Percentiles rank a stretch among this genome's conserved stretches.
Conservation (phyloP, 805 yeast species). For the Danielia oregonensis region DNA sequence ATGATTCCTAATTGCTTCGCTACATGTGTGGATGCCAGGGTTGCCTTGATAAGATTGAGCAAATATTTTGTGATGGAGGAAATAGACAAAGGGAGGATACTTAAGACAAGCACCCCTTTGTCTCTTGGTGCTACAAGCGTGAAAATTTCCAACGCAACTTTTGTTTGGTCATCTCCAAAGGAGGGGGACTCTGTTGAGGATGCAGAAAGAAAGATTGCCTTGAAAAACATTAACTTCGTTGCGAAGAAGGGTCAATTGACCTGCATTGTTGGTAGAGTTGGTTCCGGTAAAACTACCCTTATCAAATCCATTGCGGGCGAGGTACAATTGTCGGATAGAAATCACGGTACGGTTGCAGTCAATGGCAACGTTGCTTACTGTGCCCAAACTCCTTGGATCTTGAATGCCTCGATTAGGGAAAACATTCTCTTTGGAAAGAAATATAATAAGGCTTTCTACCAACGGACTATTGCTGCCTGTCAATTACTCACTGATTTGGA, state of each 20-base stretch:
- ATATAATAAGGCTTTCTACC: slow-evolving; percentile 39
- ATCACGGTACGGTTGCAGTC: slow-evolving; percentile 12
- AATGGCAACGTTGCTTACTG: slow-evolving; percentile 55
- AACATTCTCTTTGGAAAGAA: slow-evolving; percentile 50
- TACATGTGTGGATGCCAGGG: slow-evolving; percentile 26
- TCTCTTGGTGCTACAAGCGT: slow-evolving; percentile 29
- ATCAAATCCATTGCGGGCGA: slow-evolving; percentile 55
- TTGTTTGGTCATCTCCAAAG: slow-evolving; percentile 43
- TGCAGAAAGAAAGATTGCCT: slow-evolving; percentile 43
- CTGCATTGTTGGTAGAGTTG: slow-evolving; percentile 66
- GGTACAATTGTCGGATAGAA: slow-evolving; percentile 20
- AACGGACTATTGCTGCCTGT: slow-evolving; percentile 45
- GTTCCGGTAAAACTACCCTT: slow-evolving; percentile 63
- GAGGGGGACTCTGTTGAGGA: slow-evolving; percentile 33
- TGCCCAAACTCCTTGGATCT: slow-evolving; percentile 56
- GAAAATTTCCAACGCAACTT: slow-evolving; percentile 46
- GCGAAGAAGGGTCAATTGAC: slow-evolving; percentile 53
- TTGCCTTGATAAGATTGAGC: slow-evolving; percentile 31
- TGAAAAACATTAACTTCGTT: slow-evolving; percentile 44
- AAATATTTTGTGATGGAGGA: slow-evolving; percentile 33
- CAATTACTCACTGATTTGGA: slow-evolving; percentile 46
- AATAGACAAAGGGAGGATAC: slow-evolving; percentile 22
- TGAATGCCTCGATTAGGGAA: slow-evolving; percentile 47
- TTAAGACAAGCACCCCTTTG: slow-evolving; percentile 15
- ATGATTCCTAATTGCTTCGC: slow-evolving; percentile 30